A percentile compares a stretch with the other conserved stretches of the same genome.
phyloP scores from a whole-genome alignment of 2,329 filamentous ascomycete species.

The Aspergillus novofumigatus region DNA sequence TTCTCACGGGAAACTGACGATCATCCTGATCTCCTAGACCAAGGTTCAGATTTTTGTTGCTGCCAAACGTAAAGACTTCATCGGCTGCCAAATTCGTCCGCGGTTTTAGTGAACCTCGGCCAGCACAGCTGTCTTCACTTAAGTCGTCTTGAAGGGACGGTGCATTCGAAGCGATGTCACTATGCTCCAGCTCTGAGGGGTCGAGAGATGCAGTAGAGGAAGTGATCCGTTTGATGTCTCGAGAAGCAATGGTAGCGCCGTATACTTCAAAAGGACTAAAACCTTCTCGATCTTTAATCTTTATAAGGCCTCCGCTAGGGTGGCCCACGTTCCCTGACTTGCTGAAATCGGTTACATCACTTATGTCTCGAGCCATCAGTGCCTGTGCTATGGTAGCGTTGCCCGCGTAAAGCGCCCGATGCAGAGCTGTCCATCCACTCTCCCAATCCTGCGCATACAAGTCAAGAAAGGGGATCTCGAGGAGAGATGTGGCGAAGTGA shows the following conservation, averaged over 20 bases:
- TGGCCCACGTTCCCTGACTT: slow-evolving; percentile 52
- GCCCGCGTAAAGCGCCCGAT: slow-evolving; percentile 83
- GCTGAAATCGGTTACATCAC: slow-evolving; percentile 60
- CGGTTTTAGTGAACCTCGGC: slow-evolving; percentile 24
- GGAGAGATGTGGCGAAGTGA: slow-evolving; percentile 71
- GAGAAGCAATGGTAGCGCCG: slow-evolving; percentile 75
- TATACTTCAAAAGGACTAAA: slow-evolving; percentile 94
- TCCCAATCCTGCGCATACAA: slow-evolving; percentile 83
- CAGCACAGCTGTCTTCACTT: slow-evolving; percentile 39
- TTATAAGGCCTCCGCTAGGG: slow-evolving; percentile 72
- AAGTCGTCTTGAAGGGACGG: slow-evolving; percentile 46
- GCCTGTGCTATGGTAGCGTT: slow-evolving; percentile 82
- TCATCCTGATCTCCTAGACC: slow-evolving; percentile 96
- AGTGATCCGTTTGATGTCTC: slow-evolving; percentile 52
- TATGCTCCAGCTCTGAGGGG: slow-evolving; percentile 45
- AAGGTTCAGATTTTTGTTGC: slow-evolving; percentile 89
- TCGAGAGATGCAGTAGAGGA: slow-evolving; percentile 27
- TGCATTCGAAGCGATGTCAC: slow-evolving; percentile 24
- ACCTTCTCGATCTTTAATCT: slow-evolving; percentile 92
- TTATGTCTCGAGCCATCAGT: slow-evolving; percentile 72
- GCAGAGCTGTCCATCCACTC: slow-evolving; percentile 93
- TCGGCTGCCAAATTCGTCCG: slow-evolving; percentile 58
- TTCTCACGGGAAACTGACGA: slow-evolving; percentile 84
- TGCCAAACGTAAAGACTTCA: slow-evolving; percentile 90
- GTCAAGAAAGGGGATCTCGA: slow-evolving; percentile 79